Conservation (phyloP, 2,329 filamentous ascomycete genomes). For the Venturia carpophila region DNA sequence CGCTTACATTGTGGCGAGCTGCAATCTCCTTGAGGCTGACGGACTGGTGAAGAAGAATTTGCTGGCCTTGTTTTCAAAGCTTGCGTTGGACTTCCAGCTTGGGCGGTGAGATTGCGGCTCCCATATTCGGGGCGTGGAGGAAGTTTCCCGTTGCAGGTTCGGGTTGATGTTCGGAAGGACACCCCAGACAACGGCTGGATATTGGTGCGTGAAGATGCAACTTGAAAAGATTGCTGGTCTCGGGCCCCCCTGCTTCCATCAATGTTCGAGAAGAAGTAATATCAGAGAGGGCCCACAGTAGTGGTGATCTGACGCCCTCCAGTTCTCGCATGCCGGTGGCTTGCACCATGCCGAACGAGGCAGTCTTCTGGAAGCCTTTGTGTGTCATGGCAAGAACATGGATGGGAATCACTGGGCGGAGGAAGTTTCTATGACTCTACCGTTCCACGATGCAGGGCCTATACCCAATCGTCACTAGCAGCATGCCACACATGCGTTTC, state of each 20-base stretch:
- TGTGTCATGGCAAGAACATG: background rate
- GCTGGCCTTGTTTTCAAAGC: background rate
- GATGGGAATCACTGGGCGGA: slow-evolving; percentile 4
- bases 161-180: background rate
- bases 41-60: background rate
- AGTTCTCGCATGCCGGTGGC: background rate
- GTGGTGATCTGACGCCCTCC: background rate
- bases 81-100: background rate
- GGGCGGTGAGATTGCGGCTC: background rate
- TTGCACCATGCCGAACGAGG: background rate
- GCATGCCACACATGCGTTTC: slow-evolving; percentile 1
- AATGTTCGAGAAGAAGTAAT: slow-evolving; percentile 12
- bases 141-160: background rate
- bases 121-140: background rate
- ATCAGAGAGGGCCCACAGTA: background rate
- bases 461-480: background rate
- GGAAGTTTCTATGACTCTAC: slow-evolving; percentile 5
- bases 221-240: slow-evolving; percentile 1
- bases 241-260: background rate
- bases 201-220: slow-evolving; percentile 7
- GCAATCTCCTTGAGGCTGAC: background rate
- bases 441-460: background rate
- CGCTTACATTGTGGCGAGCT: background rate
- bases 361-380: background rate
- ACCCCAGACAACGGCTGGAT: background rate